phyloP scores from a whole-genome alignment of 2,329 filamentous ascomycete genomes.

The Xylaria polymorpha region DNA sequence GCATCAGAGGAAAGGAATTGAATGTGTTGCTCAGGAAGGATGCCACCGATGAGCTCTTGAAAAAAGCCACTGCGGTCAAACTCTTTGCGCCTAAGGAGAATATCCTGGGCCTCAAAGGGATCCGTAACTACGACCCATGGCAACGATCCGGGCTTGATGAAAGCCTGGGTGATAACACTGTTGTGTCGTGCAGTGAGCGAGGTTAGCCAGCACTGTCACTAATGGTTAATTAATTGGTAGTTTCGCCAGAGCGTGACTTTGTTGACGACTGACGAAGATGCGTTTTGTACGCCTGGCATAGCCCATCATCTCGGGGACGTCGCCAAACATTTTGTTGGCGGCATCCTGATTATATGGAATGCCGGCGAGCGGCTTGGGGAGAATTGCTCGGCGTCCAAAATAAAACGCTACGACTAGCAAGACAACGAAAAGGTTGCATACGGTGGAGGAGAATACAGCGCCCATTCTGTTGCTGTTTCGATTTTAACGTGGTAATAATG shows the following conservation, averaged over 20 bases:
- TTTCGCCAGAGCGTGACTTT: background rate
- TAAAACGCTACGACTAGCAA: slow-evolving; percentile 29
- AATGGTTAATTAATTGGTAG: slow-evolving; percentile 1
- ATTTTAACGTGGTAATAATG: background rate
- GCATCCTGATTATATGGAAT: slow-evolving; percentile 59
- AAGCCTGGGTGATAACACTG: slow-evolving; percentile 60
- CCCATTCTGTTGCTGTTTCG: slow-evolving; percentile 1
- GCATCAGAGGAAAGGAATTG: slow-evolving; percentile 48
- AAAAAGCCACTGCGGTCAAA: slow-evolving; percentile 57
- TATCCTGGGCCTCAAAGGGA: slow-evolving; percentile 57
- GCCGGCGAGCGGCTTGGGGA: slow-evolving; percentile 58
- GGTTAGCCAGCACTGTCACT: slow-evolving; percentile 47
- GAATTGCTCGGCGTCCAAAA: slow-evolving; percentile 39
- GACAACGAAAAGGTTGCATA: slow-evolving; percentile 3
- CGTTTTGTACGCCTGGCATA: slow-evolving; percentile 51
- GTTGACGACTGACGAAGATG: slow-evolving; percentile 45
- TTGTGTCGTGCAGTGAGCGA: slow-evolving; percentile 50
- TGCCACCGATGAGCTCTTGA: slow-evolving; percentile 48
- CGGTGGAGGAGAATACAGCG: background rate
- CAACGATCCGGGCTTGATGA: slow-evolving; percentile 56
- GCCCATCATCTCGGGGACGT: slow-evolving; percentile 55
- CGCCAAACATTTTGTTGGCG: slow-evolving; percentile 54
- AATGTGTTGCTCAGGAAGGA: slow-evolving; percentile 51
- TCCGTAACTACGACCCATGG: slow-evolving; percentile 60
- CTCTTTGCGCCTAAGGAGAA: slow-evolving; percentile 58